Evolutionary conservation across 2,329 filamentous ascomycete species (phyloP).

Genomic region (Neopestalotiopsis rosae): DNA sequence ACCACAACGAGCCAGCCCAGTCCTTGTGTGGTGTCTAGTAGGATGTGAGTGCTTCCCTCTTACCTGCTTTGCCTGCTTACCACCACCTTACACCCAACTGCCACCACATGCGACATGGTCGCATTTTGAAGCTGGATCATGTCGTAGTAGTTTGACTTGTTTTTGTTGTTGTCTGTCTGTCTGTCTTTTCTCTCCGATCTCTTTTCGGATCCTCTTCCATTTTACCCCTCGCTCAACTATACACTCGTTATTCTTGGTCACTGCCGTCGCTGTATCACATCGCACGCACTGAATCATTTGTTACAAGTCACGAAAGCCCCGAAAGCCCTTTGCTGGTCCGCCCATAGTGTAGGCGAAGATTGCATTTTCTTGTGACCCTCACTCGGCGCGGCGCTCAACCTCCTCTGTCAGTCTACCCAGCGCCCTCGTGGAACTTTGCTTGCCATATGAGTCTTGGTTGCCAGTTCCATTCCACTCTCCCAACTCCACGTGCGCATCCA

Average conservation of each 20-base stretch:
- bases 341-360: neutral
- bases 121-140: neutral
- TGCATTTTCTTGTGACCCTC: neutral
- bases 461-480: neutral
- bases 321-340: neutral
- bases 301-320: slow-evolving; percentile 10
- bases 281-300: slow-evolving; percentile 1
- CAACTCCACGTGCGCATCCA: slow-evolving; percentile 17
- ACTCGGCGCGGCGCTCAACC: neutral
- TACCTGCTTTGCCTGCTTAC: neutral
- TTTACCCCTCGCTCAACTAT: neutral
- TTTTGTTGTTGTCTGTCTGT: neutral
- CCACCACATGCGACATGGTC: slow-evolving; percentile 15
- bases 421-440: neutral
- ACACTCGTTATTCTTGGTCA: slow-evolving; percentile 3
- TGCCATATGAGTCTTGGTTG: neutral
- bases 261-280: neutral
- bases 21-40: neutral
- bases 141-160: slow-evolving; percentile 2
- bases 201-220: neutral
- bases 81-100: neutral
- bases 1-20: slow-evolving; percentile 16
- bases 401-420: neutral
- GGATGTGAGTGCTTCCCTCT: slow-evolving; percentile 1
- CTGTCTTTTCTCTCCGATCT: neutral